Evolutionary conservation across 2,329 filamentous ascomycete genomes (phyloP).

Genomic region (Coniella vitis): DNA sequence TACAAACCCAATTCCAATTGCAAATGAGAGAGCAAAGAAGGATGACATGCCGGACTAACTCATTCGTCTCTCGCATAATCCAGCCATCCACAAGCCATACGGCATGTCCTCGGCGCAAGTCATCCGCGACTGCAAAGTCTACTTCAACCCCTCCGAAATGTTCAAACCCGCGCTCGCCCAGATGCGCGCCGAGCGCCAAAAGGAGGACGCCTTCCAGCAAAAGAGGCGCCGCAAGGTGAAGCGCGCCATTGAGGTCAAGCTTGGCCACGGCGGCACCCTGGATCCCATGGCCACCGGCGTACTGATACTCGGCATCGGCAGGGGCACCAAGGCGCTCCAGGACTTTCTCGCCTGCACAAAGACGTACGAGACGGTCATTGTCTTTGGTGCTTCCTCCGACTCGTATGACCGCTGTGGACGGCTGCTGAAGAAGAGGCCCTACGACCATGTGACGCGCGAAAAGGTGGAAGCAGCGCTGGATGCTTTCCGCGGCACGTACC

Average conservation of each 20-base stretch:
- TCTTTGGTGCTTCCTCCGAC: constrained; percentile 90
- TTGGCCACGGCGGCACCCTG: constrained; percentile 92
- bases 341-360: constrained; percentile 85
- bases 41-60: neutral
- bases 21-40: neutral
- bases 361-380: constrained; percentile 79
- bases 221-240: constrained; percentile 51
- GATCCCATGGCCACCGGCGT: constrained; percentile 93
- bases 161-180: constrained; percentile 72
- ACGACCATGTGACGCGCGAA: constrained; percentile 74
- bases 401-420: constrained; percentile 86
- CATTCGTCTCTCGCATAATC: neutral
- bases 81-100: constrained; percentile 83
- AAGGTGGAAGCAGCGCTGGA: constrained; percentile 70
- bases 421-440: constrained; percentile 66
- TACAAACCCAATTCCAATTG: neutral
- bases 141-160: constrained; percentile 72
- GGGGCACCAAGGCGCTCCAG: constrained; percentile 75
- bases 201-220: constrained; percentile 53
- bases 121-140: constrained; percentile 76
- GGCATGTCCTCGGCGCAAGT: constrained; percentile 85
- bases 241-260: constrained; percentile 69
- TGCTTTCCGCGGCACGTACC: constrained; percentile 72
- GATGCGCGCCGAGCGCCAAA: constrained; percentile 48
- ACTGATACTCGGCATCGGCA: constrained; percentile 79